A percentile compares a stretch with the other conserved stretches of the same genome.
Evolutionary conservation across 2,329 filamentous ascomycete genomes (phyloP).

Genomic region (Fusarium albidum): DNA sequence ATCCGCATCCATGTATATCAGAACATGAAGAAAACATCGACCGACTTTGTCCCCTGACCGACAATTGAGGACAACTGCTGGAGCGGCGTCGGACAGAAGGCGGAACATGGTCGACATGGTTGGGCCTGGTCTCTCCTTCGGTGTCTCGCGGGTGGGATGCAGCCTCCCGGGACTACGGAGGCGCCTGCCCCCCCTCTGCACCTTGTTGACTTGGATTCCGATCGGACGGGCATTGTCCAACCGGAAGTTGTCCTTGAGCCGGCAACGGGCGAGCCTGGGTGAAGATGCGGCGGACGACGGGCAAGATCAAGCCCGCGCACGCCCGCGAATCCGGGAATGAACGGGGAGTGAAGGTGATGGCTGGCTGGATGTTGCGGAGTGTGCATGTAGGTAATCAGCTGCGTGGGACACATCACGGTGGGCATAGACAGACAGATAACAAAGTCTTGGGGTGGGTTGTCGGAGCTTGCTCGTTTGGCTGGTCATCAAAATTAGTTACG

Average conservation of each 20-base stretch:
- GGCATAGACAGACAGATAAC: not conserved
- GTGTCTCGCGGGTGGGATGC: constrained; percentile 26
- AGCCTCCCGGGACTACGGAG: constrained; percentile 33
- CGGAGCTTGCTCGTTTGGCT: too few species aligned
- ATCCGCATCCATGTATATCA: constrained; percentile 33
- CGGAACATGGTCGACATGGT: constrained; percentile 21
- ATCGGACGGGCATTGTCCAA: constrained; percentile 35
- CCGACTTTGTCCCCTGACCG: constrained; percentile 29
- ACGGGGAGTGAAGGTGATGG: constrained; percentile 29
- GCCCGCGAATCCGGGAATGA: constrained; percentile 35
- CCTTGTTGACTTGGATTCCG: constrained; percentile 28
- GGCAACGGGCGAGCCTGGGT: constrained; percentile 28
- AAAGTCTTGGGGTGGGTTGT: too few species aligned
- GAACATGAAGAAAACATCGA: constrained; percentile 31
- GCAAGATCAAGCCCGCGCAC: constrained; percentile 18
- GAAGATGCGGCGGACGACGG: constrained; percentile 23
- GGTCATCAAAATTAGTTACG: not conserved
- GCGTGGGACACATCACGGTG: constrained; percentile 15
- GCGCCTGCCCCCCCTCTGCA: constrained; percentile 16
- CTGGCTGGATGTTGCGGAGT: not conserved
- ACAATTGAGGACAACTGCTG: constrained; percentile 23
- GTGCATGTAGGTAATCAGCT: constrained; percentile 17
- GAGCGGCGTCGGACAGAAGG: constrained; percentile 12
- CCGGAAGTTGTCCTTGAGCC: constrained; percentile 35
- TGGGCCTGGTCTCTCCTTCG: constrained; percentile 3